These are phyloP conservation scores for Blechomonas ayalai DNA, from an alignment of 208 protist species.

Conservation along the genomic window DNA sequence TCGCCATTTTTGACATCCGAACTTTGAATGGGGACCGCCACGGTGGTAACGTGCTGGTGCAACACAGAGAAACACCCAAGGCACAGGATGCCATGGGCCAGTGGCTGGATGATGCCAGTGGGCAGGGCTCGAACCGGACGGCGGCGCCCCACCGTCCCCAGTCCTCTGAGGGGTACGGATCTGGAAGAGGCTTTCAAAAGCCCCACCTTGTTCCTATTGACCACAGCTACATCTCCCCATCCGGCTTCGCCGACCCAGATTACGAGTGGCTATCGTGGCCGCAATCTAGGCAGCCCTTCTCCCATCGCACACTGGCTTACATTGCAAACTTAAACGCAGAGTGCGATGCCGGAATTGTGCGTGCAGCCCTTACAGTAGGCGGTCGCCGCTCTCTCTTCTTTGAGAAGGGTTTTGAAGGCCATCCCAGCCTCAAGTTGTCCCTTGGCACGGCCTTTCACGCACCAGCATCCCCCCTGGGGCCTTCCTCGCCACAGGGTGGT, in stretches of 20 bases:
- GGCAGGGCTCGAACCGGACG: neutral
- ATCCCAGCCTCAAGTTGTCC: too few relatives aligned
- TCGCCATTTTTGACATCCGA: conserved; percentile 75
- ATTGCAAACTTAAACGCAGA: conserved; percentile 41
- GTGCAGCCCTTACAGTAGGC: conserved; percentile 15
- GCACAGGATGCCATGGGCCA: too few relatives aligned
- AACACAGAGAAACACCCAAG: neutral
- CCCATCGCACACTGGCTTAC: conserved; percentile 26
- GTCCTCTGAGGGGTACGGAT: too few relatives aligned
- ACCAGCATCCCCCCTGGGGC: neutral
- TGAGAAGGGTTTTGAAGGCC: too few relatives aligned
- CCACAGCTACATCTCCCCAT: conserved; percentile 79
- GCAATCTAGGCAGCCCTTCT: conserved; percentile 62
- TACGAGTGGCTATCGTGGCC: conserved; percentile 82
- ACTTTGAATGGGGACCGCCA: conserved; percentile 72
- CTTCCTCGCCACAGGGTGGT: neutral
- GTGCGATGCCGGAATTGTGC: conserved; percentile 45
- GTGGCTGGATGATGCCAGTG: too few relatives aligned
- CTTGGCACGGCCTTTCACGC: too few relatives aligned
- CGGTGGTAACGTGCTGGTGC: conserved; percentile 66
- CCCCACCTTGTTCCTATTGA: conserved; percentile 76
- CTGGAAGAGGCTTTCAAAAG: neutral
- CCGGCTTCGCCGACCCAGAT: conserved; percentile 64
- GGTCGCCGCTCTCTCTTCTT: too few relatives aligned
- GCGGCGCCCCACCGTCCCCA: neutral